Base-by-base conservation (phyloP, 495 filamentous ascomycete species). In the Talaromyces stipitatus region DNA sequence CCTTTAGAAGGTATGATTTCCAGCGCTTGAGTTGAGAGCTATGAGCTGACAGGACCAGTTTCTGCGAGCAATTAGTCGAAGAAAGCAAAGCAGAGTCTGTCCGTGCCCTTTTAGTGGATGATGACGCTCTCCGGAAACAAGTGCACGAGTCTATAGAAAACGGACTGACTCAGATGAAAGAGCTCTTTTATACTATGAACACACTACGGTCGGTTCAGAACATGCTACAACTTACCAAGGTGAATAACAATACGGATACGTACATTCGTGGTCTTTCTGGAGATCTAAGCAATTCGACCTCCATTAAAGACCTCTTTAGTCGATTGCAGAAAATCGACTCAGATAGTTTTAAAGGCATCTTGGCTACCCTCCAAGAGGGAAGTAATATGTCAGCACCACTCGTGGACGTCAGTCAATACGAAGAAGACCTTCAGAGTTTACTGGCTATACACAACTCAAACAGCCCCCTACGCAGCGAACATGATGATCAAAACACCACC, bases 401-500 rank as follows among this genome's bases (percentile, higher is more conserved):
- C 3, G 36, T 55, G 14, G 38, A 45, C 28, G 16, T 30, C 43
- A 24, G 32, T 47, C 56, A 30, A 64, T 74, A 45, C 7, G 58
- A 69, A 57, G 27, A 57, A 2, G 63, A 70, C 33, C 56, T 78
- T 16, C 48, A 73, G 50, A 58, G 55, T 8, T 55, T 84, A 50
- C 30, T 68, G 63, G 62, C 68, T 62, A 56, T 66, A 65, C 54
- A 80, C 50, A 53, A 74, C 30, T 64, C 71, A 18, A 68, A 73
- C 55, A 70, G 71, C 36, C 70, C 79, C 18, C 76, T 92, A n/a
- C 81, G 83, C 47, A 95, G 87, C 68, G 86, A 85, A 63, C 87
- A 95, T 63, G 84, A 85, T 43, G 76, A 85, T 16, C 82, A 85
- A 30, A 85, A 83, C 71, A 82, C 85, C 41, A 80, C 86, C 24